Conservation (phyloP, 129 eudicot genomes). For the Flaveria bidentis region DNA sequence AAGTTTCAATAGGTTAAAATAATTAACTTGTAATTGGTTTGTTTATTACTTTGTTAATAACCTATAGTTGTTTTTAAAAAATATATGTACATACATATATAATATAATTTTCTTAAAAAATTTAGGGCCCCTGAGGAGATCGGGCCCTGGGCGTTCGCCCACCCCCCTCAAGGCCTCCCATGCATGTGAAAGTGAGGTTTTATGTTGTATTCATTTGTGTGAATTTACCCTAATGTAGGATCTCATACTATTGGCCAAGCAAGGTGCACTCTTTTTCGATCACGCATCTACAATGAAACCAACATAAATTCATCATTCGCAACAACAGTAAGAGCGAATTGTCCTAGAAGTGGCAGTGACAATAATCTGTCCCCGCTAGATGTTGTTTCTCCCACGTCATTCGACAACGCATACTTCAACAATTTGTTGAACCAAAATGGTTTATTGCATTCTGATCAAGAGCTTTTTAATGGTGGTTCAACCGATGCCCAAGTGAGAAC, state of each 20-base stretch:
- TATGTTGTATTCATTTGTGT: not conserved
- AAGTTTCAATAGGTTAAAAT: too few relatives aligned
- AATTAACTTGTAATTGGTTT: too few relatives aligned
- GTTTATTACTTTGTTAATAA: too few relatives aligned
- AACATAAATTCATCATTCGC: slow-evolving; percentile 43
- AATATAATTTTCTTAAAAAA: too few relatives aligned
- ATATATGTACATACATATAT: too few relatives aligned
- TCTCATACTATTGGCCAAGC: slow-evolving; percentile 56
- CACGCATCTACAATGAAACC: slow-evolving; percentile 43
- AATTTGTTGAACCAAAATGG: slow-evolving; percentile 46
- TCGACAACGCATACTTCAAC: slow-evolving; percentile 44
- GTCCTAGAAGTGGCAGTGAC: slow-evolving; percentile 50
- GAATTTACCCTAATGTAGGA: slow-evolving; percentile 11
- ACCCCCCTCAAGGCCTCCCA: too few relatives aligned
- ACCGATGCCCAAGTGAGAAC: slow-evolving; percentile 40
- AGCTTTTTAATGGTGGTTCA: slow-evolving; percentile 47
- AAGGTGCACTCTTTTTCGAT: slow-evolving; percentile 41
- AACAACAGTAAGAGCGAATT: slow-evolving; percentile 39
- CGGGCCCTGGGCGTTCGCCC: too few relatives aligned
- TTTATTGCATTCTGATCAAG: slow-evolving; percentile 58
- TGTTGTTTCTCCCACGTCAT: slow-evolving; percentile 34
- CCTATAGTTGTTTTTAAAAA: too few relatives aligned
- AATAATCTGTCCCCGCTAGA: slow-evolving; percentile 40
- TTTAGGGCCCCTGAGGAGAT: too few relatives aligned
- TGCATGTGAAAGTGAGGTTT: not conserved